phyloP scores from a whole-genome alignment of 495 filamentous ascomycete genomes.

The Paragyromitra xinjiangensis region DNA sequence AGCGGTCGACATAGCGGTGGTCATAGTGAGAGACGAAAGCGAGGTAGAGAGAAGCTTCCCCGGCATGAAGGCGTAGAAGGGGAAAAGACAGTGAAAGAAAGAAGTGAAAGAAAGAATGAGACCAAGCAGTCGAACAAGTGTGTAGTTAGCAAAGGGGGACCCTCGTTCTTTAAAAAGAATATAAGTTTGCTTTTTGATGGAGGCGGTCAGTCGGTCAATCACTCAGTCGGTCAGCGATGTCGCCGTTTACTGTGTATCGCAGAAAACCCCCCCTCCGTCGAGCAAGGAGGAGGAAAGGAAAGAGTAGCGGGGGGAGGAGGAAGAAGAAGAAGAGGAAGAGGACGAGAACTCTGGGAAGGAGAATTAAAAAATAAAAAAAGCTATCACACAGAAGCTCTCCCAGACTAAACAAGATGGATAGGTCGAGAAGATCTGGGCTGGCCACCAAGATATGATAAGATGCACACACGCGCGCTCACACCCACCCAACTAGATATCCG shows the following conservation, averaged over 20 bases:
- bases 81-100: background rate
- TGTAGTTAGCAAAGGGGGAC: background rate
- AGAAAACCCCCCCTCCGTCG: conserved; percentile 2
- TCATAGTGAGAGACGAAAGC: conserved; percentile 44
- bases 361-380: background rate
- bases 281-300: background rate
- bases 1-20: conserved; percentile 58
- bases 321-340: background rate
- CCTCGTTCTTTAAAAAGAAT: background rate
- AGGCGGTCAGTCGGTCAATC: background rate
- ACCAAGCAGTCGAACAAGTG: background rate
- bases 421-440: conserved; percentile 15
- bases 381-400: conserved; percentile 17
- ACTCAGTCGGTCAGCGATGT: conserved; percentile 4
- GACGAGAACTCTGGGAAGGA: background rate
- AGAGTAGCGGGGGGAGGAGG: background rate
- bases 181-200: conserved; percentile 7
- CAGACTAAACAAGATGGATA: conserved; percentile 9
- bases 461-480: conserved; percentile 13
- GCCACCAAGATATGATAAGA: conserved; percentile 43
- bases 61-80: conserved; percentile 38
- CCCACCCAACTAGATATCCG: background rate
- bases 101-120: background rate
- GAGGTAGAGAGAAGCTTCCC: conserved; percentile 53
- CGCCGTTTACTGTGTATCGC: background rate